phyloP scores from a whole-genome alignment of 2,329 filamentous ascomycete genomes.

The Neonectria coccinea region DNA sequence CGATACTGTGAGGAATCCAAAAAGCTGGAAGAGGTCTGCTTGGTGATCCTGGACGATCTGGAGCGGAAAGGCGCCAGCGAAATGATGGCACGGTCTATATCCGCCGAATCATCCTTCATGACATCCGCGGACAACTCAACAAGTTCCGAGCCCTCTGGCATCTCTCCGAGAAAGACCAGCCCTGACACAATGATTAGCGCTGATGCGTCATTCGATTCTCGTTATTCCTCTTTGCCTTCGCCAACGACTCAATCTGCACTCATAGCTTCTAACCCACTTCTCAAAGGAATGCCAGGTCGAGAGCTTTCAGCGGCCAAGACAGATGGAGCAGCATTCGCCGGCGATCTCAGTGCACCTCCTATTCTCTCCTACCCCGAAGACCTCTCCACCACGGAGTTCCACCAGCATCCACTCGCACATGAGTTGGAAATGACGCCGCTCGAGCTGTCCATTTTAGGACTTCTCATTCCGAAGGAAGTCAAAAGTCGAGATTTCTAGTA shows the following conservation, averaged over 20 bases:
- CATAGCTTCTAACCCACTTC: conserved; percentile 56
- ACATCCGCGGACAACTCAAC: conserved; percentile 26
- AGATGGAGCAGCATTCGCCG: conserved; percentile 51
- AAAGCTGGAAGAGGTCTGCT: conserved; percentile 50
- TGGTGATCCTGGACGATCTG: conserved; percentile 40
- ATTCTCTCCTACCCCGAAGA: conserved; percentile 51
- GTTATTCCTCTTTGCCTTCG: conserved; percentile 7
- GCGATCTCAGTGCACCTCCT: conserved; percentile 46
- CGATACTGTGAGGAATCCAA: conserved; percentile 51
- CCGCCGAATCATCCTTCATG: conserved; percentile 26
- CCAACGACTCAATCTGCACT: conserved; percentile 16
- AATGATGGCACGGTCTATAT: conserved; percentile 13
- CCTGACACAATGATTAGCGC: conserved; percentile 24
- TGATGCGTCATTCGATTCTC: conserved; percentile 20
- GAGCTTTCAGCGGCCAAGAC: conserved; percentile 54
- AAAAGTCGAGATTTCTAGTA: conserved; percentile 53
- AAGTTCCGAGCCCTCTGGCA: conserved; percentile 19
- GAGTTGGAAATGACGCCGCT: conserved; percentile 44
- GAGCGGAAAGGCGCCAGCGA: conserved; percentile 21
- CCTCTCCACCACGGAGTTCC: conserved; percentile 50
- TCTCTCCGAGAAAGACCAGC: conserved; percentile 18
- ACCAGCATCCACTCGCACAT: conserved; percentile 52
- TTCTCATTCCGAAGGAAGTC: conserved; percentile 51
- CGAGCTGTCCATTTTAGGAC: conserved; percentile 49
- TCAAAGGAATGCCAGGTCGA: conserved; percentile 54